phyloP scores from a whole-genome alignment of 495 filamentous ascomycete species.

The Podospora pseudoanserina region DNA sequence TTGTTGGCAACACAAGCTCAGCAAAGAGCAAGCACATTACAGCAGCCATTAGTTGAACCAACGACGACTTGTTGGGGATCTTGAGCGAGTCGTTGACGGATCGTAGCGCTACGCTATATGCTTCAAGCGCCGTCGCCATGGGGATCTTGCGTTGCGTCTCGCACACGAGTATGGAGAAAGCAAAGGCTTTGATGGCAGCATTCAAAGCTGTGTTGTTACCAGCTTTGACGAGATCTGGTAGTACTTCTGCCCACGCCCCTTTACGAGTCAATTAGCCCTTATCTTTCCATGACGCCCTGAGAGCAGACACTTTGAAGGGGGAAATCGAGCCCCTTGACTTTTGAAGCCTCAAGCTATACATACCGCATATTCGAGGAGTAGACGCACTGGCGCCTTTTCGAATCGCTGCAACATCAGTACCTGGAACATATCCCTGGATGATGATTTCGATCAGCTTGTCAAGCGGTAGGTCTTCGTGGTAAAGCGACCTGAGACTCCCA shows the following conservation, averaged over 20 bases:
- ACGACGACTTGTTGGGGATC: slow-evolving; percentile 11
- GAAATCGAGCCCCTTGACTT: not conserved
- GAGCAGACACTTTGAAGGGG: not conserved
- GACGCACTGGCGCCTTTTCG: not conserved
- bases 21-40: slow-evolving; percentile 40
- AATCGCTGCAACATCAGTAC: not conserved
- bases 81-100: slow-evolving; percentile 26
- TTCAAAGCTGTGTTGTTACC: slow-evolving; percentile 18
- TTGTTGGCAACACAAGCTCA: slow-evolving; percentile 33
- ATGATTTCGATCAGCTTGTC: slow-evolving; percentile 18
- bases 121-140: slow-evolving; percentile 19
- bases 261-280: not conserved
- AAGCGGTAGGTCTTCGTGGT: slow-evolving; percentile 4
- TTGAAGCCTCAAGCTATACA: not conserved
- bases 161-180: slow-evolving; percentile 25
- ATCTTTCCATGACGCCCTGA: not conserved
- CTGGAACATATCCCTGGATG: slow-evolving; percentile 20
- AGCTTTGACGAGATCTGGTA: slow-evolving; percentile 26
- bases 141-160: slow-evolving; percentile 10
- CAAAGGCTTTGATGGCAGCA: slow-evolving; percentile 33
- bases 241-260: slow-evolving; percentile 35
- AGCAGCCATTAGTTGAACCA: slow-evolving; percentile 27
- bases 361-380: slow-evolving; percentile 36
- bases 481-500: too few relatives aligned
- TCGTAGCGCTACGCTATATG: slow-evolving; percentile 30